Conservation (phyloP, 2,329 filamentous ascomycete genomes). For the Colletotrichum paranaense region DNA sequence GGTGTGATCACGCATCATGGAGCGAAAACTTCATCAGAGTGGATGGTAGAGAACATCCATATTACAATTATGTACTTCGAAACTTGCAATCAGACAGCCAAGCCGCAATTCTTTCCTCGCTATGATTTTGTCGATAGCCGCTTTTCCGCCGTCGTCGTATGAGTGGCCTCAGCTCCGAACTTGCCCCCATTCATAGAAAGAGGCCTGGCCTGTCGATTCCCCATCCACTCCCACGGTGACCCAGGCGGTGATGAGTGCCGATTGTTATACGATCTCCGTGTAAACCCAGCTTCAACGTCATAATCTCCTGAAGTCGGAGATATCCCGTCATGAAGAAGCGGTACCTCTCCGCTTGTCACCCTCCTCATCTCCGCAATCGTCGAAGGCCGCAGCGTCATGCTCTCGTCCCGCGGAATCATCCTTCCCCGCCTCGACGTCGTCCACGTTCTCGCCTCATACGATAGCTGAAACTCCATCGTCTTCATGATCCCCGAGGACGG, state of each 20-base stretch:
- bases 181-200: neutral
- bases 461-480: constrained; percentile 29
- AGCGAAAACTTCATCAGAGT: neutral
- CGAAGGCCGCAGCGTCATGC: neutral
- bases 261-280: neutral
- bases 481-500: constrained; percentile 27
- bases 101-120: neutral
- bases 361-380: constrained; percentile 13
- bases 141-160: neutral
- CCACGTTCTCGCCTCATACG: constrained; percentile 24
- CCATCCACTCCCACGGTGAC: neutral
- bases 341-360: neutral
- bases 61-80: neutral
- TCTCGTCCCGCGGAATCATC: neutral
- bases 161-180: neutral
- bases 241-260: neutral
- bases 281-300: neutral
- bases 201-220: neutral
- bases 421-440: neutral
- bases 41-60: neutral
- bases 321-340: neutral
- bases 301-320: neutral
- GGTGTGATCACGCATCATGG: too few relatives aligned
- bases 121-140: neutral
- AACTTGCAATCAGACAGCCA: neutral